phyloP scores from a whole-genome alignment of 371 early-diverging fungal species.

The Haplosporangium sp. region DNA sequence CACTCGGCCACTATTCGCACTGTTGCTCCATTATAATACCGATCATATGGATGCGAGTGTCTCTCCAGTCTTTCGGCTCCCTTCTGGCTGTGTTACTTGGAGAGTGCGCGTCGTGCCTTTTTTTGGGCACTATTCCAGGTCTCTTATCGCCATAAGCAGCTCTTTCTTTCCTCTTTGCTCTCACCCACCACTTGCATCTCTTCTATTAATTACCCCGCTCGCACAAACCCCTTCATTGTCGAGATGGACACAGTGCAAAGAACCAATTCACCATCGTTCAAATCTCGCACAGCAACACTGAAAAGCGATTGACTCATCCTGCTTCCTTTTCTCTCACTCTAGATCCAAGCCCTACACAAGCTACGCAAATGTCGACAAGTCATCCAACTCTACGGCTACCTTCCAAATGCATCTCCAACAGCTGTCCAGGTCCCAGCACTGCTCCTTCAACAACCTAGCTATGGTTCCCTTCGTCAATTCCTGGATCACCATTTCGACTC shows the following conservation, averaged over 20 bases:
- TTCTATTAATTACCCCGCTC: not conserved
- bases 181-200: not conserved
- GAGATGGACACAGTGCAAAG: not conserved
- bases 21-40: no score
- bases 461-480: conserved; percentile 53
- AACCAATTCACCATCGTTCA: not conserved
- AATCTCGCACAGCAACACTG: not conserved
- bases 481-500: conserved; percentile 50
- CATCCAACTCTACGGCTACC: conserved; percentile 52
- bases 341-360: conserved; percentile 51
- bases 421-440: conserved; percentile 39
- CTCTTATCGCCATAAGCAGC: not conserved
- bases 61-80: not conserved
- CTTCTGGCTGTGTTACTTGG: not conserved
- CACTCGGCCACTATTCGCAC: no score
- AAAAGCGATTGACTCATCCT: conserved; percentile 5
- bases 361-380: conserved; percentile 51
- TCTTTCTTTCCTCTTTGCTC: not conserved
- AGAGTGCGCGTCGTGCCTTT: conserved; percentile 25
- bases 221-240: conserved; percentile 1
- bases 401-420: conserved; percentile 31
- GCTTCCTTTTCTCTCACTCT: not conserved
- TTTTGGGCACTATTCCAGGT: conserved; percentile 30
- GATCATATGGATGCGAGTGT: not conserved
- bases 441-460: conserved; percentile 45